phyloP scores from a whole-genome alignment of 176 grass and related monocot genomes.

The Oropetium thomaeum region DNA sequence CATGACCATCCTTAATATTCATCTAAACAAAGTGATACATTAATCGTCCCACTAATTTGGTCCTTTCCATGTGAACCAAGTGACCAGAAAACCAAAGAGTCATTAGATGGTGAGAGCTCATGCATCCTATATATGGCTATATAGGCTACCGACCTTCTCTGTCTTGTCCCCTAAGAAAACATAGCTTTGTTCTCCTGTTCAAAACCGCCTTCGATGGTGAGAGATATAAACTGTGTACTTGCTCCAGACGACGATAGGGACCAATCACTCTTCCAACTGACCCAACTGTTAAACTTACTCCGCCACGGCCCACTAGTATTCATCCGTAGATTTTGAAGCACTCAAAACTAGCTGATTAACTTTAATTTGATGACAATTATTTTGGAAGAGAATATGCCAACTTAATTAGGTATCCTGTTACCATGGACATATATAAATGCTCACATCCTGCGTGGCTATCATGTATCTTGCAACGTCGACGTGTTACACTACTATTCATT shows the following conservation, averaged over 20 bases:
- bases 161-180: no score
- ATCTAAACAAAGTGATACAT: slow-evolving; percentile 22
- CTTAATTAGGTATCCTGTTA: slow-evolving; percentile 21
- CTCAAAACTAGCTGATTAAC: slow-evolving; percentile 1
- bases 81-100: neutral
- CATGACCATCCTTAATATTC: slow-evolving; percentile 5
- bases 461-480: neutral
- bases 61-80: neutral
- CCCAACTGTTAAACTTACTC: neutral
- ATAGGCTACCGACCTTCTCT: no score
- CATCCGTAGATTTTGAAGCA: neutral
- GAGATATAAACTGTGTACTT: neutral
- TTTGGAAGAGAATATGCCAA: neutral
- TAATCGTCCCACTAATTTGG: neutral
- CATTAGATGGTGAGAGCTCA: neutral
- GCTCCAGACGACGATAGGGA: neutral
- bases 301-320: no score
- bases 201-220: no score
- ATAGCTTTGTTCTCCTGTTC: no score
- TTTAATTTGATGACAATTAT: neutral
- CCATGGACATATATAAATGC: neutral
- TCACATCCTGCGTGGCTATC: neutral
- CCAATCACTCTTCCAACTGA: neutral
- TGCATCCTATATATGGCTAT: no score
- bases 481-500: neutral